Evolutionary conservation across 441 rosid genomes (phyloP).

Genomic region (Omphalea diandra): DNA sequence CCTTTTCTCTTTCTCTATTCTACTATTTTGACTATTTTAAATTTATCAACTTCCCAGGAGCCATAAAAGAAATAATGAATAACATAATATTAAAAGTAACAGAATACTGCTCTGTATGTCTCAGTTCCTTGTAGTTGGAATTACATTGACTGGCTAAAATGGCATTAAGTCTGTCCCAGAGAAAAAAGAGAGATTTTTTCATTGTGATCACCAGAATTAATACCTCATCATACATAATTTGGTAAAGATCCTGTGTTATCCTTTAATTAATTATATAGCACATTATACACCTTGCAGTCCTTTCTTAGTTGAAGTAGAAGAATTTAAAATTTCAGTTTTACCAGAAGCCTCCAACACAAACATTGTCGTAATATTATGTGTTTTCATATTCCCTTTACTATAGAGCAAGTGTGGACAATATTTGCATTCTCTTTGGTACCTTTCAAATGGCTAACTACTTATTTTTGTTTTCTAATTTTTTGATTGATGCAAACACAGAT

Average conservation of each 20-base stretch:
- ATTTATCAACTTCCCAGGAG: background rate
- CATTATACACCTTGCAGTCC: background rate
- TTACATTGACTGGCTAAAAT: background rate
- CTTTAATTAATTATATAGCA: background rate
- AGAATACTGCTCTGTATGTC: background rate
- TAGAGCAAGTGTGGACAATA: background rate
- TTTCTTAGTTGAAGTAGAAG: background rate
- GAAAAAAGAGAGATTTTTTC: background rate
- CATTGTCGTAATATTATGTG: background rate
- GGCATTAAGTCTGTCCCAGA: background rate
- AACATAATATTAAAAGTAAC: background rate
- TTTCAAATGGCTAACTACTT: conserved; percentile 2
- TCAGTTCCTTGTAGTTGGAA: background rate
- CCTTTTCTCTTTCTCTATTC: background rate
- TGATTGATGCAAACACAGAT: conserved; percentile 50
- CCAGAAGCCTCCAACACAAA: background rate
- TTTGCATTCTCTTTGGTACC: background rate
- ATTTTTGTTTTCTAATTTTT: background rate
- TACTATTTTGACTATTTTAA: background rate
- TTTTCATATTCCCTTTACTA: background rate
- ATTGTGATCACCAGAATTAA: background rate
- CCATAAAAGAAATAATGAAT: background rate
- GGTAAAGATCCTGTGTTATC: too few relatives aligned
- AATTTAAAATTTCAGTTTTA: background rate
- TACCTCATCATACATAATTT: background rate